phyloP scores from a whole-genome alignment of 2,329 filamentous ascomycete species.

The Ophiosphaerella herpotricha region DNA sequence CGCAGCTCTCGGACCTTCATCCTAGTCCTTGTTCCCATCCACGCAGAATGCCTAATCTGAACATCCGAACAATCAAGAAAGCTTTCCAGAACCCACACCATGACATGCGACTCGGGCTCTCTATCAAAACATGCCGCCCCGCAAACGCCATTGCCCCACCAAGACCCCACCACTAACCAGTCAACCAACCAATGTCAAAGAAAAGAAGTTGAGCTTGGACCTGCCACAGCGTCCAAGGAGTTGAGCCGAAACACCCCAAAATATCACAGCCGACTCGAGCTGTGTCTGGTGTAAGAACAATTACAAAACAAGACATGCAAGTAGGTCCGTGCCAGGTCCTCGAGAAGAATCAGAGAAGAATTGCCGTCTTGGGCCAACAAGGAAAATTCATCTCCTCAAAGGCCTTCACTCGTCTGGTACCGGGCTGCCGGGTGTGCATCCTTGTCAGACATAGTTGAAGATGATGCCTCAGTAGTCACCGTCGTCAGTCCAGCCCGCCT shows the following conservation, averaged over 20 bases:
- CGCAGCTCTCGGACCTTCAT: too few relatives aligned
- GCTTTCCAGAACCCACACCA: too few relatives aligned
- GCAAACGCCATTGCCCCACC: not conserved
- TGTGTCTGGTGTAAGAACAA: not conserved
- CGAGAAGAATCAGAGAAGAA: not conserved
- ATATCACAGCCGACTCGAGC: constrained; percentile 1
- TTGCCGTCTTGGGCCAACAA: constrained; percentile 9
- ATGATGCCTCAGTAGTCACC: constrained; percentile 36
- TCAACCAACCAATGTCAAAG: not conserved
- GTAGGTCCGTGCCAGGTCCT: not conserved
- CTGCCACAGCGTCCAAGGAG: constrained; percentile 9
- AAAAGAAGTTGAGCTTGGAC: not conserved
- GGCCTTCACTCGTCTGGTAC: too few relatives aligned
- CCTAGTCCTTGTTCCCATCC: too few relatives aligned
- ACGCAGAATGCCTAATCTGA: not conserved
- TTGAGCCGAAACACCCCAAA: constrained; percentile 1
- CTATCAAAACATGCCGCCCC: constrained; percentile 3
- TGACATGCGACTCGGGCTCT: not conserved
- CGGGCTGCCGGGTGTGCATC: too few relatives aligned
- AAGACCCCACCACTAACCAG: not conserved
- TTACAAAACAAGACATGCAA: constrained; percentile 5
- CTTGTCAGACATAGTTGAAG: too few relatives aligned
- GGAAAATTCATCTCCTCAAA: constrained; percentile 1
- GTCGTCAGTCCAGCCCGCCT: constrained; percentile 60
- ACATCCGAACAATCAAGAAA: too few relatives aligned